Evolutionary conservation across 441 rosid species (phyloP), one percentile per base, ranked within the genome.

Genomic region (Euphorbia corollata): DNA sequence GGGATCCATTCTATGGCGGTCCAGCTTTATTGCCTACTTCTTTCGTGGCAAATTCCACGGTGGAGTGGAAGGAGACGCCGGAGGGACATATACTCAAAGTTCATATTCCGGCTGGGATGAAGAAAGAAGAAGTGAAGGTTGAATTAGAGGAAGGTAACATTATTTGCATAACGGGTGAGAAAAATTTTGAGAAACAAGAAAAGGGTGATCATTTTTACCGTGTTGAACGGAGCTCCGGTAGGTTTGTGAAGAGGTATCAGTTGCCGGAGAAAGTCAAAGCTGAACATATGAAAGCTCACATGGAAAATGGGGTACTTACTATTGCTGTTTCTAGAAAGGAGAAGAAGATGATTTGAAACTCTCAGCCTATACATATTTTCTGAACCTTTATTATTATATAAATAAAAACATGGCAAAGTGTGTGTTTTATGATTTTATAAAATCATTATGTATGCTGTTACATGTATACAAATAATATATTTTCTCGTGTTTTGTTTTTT

Each of bases 221-320:
- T 13, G 55, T 80, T 5, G 76, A 76, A 61, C 73, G 72, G 4
- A 59, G 74, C 59, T 58, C 64, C 2, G 77, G 79, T 9, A 50
- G 8, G 65, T 76, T 79, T 54, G 24, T 68, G 10, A 63, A 74
- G 64, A 64, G 80, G 5, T 61, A 79, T 51, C 45, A 66, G 68
- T 18, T 83, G 71, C 83, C 86, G 1, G 78, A 78, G 54, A 67
- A 76, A 50, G 70, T 67, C 2, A 74, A 61, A 64, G 20, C 68
- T 5, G 59, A 73, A 3, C 38, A 36, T 54, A 53, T 70, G 50
- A 66, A 23, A 18, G 80, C 75, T 20, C 22, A 20, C 36, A 24
- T 82, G 71, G 84, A 77, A 59, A 65, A 79, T 19, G 81, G 81
- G 2, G 61, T 74, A 61, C 77, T 84, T 41, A 77, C 80, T 0